These are phyloP conservation scores for Haberlea rhodopensis DNA, from an alignment of 257 asterid species.

Conservation along the genomic window DNA sequence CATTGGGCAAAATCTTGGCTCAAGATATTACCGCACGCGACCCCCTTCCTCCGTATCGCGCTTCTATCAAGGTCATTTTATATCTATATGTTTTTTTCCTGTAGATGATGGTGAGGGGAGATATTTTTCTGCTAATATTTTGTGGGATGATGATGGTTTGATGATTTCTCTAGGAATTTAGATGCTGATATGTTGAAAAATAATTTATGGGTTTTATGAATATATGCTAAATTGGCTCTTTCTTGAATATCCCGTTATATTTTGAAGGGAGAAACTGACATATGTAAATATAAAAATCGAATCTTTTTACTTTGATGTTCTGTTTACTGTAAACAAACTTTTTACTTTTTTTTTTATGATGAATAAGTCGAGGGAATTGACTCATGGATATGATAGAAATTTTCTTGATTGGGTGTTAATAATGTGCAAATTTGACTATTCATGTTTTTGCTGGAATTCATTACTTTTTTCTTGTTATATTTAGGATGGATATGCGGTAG, in stretches of 20 bases:
- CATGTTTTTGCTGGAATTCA: slow-evolving; percentile 20
- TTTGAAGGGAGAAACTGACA: no score
- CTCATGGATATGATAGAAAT: not conserved
- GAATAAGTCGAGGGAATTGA: no score
- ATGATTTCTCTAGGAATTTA: not conserved
- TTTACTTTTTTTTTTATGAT: no score
- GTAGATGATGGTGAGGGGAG: no score
- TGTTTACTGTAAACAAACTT: no score
- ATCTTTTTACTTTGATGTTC: not conserved
- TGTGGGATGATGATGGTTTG: not conserved
- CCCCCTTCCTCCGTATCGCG: slow-evolving; percentile 97
- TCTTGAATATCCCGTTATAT: no score
- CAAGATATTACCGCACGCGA: slow-evolving; percentile 77
- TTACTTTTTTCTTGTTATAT: slow-evolving; percentile 17
- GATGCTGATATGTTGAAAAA: not conserved
- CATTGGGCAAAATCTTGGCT: slow-evolving; percentile 74
- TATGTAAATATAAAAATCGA: no score
- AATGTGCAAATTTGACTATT: slow-evolving; percentile 2
- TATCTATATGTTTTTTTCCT: not conserved
- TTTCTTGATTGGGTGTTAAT: not conserved
- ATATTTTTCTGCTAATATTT: not conserved
- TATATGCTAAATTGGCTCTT: no score
- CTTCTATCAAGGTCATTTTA: slow-evolving; percentile 70
- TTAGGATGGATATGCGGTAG: slow-evolving; percentile 93
- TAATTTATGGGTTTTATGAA: not conserved